phyloP scores from a whole-genome alignment of 495 filamentous ascomycete genomes.

The Penicillium robsamsonii region DNA sequence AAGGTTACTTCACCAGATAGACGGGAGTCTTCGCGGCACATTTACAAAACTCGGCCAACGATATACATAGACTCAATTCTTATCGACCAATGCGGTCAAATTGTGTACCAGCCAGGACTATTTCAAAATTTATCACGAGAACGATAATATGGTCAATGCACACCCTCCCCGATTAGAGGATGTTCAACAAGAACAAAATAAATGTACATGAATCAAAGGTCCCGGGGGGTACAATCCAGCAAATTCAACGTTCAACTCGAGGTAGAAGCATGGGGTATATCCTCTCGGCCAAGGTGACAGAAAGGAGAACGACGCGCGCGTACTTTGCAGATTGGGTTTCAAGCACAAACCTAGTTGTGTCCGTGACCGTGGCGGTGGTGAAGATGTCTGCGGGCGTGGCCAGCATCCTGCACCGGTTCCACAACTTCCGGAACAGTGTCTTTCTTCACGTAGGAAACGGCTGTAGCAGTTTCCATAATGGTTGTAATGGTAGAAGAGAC shows the following conservation, averaged over 20 bases:
- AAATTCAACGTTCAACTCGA: neutral
- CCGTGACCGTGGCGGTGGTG: constrained; percentile 31
- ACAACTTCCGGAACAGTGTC: constrained; percentile 20
- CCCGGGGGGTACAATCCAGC: constrained; percentile 12
- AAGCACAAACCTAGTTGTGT: constrained; percentile 18
- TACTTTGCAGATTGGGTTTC: neutral
- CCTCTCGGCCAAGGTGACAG: constrained; percentile 1
- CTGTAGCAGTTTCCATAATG: constrained; percentile 23
- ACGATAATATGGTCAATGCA: constrained; percentile 23
- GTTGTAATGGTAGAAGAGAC: constrained; percentile 23
- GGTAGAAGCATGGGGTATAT: constrained; percentile 1
- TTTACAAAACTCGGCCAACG: no score
- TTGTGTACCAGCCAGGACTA: constrained; percentile 21
- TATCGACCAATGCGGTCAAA: constrained; percentile 2
- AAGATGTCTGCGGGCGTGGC: constrained; percentile 20
- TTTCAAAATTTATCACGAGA: constrained; percentile 23
- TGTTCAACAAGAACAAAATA: constrained; percentile 17
- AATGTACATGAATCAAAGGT: constrained; percentile 26
- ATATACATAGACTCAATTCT: neutral
- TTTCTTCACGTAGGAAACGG: constrained; percentile 26
- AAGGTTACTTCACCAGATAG: no score
- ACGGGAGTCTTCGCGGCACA: no score
- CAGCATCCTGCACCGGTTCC: constrained; percentile 14
- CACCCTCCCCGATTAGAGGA: constrained; percentile 5
- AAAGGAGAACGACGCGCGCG: constrained; percentile 16